A percentile compares a stretch with the other conserved stretches of the same genome.
phyloP scores from a whole-genome alignment of 805 yeast genomes.

The Lipomyces lipofer region DNA sequence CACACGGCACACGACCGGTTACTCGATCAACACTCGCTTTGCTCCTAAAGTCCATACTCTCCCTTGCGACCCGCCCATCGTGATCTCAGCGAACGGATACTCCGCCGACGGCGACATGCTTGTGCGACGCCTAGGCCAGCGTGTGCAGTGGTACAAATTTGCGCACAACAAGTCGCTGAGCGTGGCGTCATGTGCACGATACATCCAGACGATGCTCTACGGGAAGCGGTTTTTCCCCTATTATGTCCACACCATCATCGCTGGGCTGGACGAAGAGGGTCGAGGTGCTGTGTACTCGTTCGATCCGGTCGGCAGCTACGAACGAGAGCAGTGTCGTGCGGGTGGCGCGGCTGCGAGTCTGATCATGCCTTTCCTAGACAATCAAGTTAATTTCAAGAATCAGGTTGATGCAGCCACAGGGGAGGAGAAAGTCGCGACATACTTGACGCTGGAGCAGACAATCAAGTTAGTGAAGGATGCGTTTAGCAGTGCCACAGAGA shows the following conservation, averaged over 20 bases:
- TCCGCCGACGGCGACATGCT: conserved; percentile 92
- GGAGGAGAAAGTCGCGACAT: conserved; percentile 55
- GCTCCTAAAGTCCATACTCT: conserved; percentile 86
- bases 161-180: conserved; percentile 68
- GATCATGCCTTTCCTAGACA: conserved; percentile 96
- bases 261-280: conserved; percentile 90
- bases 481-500: conserved; percentile 92
- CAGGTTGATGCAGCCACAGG: conserved; percentile 84
- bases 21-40: conserved; percentile 87
- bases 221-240: conserved; percentile 96
- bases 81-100: conserved; percentile 92
- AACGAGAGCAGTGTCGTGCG: conserved; percentile 95
- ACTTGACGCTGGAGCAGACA: conserved; percentile 78
- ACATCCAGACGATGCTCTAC: conserved; percentile 84
- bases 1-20: conserved; percentile 95
- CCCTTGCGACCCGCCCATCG: conserved; percentile 69
- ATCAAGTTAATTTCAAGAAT: conserved; percentile 94
- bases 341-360: conserved; percentile 97
- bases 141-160: conserved; percentile 83
- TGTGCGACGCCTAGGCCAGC: conserved; percentile 67
- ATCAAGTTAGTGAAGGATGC: conserved; percentile 88
- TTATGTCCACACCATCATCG: conserved; percentile 91
- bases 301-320: conserved; percentile 98
- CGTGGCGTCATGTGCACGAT: conserved; percentile 78
- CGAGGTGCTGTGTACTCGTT: conserved; percentile 93